Conservation (phyloP, 139 green algal genomes). For the Spirogloea muscicola region DNA sequence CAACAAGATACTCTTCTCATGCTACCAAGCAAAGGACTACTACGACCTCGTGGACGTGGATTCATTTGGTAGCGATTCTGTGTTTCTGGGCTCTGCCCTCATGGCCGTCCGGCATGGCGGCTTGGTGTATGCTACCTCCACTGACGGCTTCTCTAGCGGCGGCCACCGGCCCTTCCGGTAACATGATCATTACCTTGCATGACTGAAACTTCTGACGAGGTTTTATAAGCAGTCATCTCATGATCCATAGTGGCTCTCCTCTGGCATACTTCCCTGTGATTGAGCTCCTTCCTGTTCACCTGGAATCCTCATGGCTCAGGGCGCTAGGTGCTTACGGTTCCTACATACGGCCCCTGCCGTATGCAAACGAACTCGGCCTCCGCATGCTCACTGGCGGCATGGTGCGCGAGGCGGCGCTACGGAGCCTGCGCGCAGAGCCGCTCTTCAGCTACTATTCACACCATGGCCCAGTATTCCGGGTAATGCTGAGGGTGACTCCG, state of each 20-base stretch:
- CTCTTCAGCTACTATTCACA: slow-evolving; percentile 46
- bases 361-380: slow-evolving; percentile 43
- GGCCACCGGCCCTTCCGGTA: slow-evolving; percentile 35
- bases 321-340: slow-evolving; percentile 34
- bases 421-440: slow-evolving; percentile 21
- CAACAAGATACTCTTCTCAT: slow-evolving; percentile 42
- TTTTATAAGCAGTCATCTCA: no score
- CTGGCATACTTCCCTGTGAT: no score
- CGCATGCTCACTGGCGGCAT: slow-evolving; percentile 45
- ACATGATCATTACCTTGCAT: neutral
- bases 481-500: slow-evolving; percentile 32
- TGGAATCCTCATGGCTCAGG: no score
- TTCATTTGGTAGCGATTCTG: slow-evolving; percentile 58
- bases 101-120: slow-evolving; percentile 45
- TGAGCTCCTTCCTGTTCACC: no score
- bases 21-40: slow-evolving; percentile 58
- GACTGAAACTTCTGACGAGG: no score
- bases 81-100: slow-evolving; percentile 49
- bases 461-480: slow-evolving; percentile 52
- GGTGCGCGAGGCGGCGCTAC: slow-evolving; percentile 21
- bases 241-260: no score
- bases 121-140: slow-evolving; percentile 69
- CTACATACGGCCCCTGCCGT: slow-evolving; percentile 33
- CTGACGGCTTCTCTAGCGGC: slow-evolving; percentile 59
- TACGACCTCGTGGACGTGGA: slow-evolving; percentile 68